phyloP scores from a whole-genome alignment of 2,329 filamentous ascomycete genomes.

The Cladosporium sp. region DNA sequence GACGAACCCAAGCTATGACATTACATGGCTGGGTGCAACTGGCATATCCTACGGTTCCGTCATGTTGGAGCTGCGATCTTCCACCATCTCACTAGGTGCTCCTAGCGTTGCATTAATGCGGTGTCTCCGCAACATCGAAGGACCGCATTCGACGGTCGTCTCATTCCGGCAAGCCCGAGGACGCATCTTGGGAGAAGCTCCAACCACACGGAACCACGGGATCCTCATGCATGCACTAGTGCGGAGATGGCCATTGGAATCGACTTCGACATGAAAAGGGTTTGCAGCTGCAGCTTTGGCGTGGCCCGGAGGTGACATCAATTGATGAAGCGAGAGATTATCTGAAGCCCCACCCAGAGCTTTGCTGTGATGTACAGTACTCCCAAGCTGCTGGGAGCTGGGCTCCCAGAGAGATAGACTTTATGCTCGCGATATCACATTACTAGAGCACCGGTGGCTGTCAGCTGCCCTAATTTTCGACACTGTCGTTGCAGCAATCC shows the following conservation, averaged over 20 bases:
- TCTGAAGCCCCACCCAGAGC: background rate
- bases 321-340: background rate
- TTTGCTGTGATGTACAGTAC: background rate
- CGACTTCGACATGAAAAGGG: background rate
- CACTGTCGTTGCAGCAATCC: background rate
- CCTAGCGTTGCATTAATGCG: slow-evolving; percentile 3
- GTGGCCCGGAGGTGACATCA: background rate
- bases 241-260: background rate
- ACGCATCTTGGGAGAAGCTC: background rate
- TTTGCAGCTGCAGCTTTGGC: slow-evolving; percentile 1
- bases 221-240: background rate
- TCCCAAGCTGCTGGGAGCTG: background rate
- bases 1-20: background rate
- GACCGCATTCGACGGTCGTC: background rate
- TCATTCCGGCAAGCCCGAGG: background rate
- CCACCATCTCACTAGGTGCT: background rate
- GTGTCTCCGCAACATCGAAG: background rate
- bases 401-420: background rate
- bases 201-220: background rate
- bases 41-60: background rate
- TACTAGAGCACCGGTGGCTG: background rate
- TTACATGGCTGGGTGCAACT: background rate
- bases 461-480: background rate
- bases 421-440: background rate
- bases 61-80: slow-evolving; percentile 4